Percentiles rank a stretch among this genome's conserved stretches.
Evolutionary conservation across 1,284 basidiomycete species (phyloP).

Genomic region (Apiotrichum brassicae): DNA sequence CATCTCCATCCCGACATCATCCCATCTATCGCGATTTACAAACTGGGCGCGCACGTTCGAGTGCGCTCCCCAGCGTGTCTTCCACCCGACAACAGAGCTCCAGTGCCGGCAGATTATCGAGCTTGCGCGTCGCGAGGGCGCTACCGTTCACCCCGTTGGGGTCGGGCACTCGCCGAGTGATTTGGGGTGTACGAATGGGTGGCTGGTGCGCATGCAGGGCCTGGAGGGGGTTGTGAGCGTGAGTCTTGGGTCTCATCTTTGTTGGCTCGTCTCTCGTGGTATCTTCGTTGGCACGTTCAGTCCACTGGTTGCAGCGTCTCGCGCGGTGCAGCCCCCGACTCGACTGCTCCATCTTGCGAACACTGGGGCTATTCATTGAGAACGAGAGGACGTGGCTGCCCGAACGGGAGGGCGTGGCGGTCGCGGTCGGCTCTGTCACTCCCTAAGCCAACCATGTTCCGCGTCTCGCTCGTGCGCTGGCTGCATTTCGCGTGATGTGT

Average conservation of each 20-base stretch:
- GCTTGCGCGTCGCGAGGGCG: constrained; percentile 67
- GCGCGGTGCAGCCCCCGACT: too few species aligned
- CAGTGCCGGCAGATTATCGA: constrained; percentile 76
- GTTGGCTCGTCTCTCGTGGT: too few species aligned
- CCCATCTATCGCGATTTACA: constrained; percentile 37
- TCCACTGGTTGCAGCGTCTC: too few species aligned
- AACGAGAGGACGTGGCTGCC: too few species aligned
- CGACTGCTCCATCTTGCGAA: too few species aligned
- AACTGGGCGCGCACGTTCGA: constrained; percentile 54
- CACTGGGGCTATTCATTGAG: too few species aligned
- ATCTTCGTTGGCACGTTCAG: too few species aligned
- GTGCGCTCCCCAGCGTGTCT: constrained; percentile 53
- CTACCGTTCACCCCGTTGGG: constrained; percentile 72
- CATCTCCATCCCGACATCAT: constrained; percentile 28
- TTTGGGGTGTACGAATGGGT: constrained; percentile 76
- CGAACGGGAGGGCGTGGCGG: too few species aligned
- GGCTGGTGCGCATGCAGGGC: constrained; percentile 69
- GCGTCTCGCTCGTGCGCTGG: too few species aligned
- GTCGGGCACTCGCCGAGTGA: constrained; percentile 91
- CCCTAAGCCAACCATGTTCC: too few species aligned
- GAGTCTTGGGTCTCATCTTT: constrained; percentile 47
- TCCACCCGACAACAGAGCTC: constrained; percentile 65
- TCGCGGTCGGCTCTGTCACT: too few species aligned
- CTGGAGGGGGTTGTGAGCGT: constrained; percentile 68
- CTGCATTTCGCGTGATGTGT: too few species aligned